phyloP scores from a whole-genome alignment of 768 basidiomycete genomes.

The Pulveroboletus sp. region DNA sequence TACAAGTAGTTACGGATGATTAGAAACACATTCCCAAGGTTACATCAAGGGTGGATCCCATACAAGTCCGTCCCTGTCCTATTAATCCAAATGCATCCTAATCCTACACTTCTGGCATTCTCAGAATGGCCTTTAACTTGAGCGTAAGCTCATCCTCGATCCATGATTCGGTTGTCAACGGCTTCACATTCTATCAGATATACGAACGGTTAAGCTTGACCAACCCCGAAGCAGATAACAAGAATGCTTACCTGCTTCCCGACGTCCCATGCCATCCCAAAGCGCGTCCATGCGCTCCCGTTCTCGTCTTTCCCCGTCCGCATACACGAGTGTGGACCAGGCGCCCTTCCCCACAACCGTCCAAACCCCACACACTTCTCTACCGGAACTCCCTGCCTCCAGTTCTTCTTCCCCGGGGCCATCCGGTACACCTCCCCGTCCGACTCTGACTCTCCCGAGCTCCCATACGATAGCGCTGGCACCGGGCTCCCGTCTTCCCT shows the following conservation, averaged over 20 bases:
- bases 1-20: no score
- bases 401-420: neutral
- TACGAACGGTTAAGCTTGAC: no score
- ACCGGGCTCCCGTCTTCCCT: neutral
- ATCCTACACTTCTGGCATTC: neutral
- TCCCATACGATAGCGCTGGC: slow-evolving; percentile 10
- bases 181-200: slow-evolving; percentile 3
- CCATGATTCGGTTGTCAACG: slow-evolving; percentile 1
- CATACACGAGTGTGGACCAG: neutral
- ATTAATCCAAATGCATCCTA: neutral
- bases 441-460: slow-evolving; percentile 11
- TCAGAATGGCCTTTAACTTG: neutral
- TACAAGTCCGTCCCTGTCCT: no score
- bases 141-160: slow-evolving; percentile 13
- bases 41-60: slow-evolving; percentile 2
- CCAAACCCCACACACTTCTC: slow-evolving; percentile 9
- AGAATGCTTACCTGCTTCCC: slow-evolving; percentile 4
- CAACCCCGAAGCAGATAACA: neutral
- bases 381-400: neutral
- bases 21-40: neutral
- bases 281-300: neutral
- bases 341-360: slow-evolving; percentile 6
- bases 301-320: neutral
- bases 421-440: slow-evolving; percentile 6
- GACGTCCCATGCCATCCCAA: neutral